These are phyloP conservation scores for Alternaria viburni DNA, from an alignment of 2,329 filamentous ascomycete species.

Conservation along the genomic window DNA sequence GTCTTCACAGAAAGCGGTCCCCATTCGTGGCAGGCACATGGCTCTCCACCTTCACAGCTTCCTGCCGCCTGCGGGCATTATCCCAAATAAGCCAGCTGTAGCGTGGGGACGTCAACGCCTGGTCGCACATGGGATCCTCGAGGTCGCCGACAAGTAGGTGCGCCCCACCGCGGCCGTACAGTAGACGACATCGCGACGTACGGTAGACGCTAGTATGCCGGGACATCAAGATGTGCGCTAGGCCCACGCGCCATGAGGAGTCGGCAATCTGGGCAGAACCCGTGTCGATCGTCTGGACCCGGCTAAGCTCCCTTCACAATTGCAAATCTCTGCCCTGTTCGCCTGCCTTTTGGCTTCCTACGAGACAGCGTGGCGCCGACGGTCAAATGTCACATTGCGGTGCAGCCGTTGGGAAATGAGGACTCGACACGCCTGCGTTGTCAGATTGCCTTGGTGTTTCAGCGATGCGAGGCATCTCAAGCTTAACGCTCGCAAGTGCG, in stretches of 20 bases:
- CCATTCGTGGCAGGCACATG: constrained; percentile 7
- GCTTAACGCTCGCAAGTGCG: constrained; percentile 5
- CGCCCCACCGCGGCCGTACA: constrained; percentile 5
- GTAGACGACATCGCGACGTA: background rate
- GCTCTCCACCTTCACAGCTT: constrained; percentile 4
- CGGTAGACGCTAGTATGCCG: background rate
- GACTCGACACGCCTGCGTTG: constrained; percentile 7
- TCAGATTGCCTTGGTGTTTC: background rate
- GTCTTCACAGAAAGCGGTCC: background rate
- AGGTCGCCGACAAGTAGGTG: constrained; percentile 22
- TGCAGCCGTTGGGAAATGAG: constrained; percentile 7
- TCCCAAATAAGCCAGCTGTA: constrained; percentile 12
- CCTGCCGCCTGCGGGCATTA: constrained; percentile 5
- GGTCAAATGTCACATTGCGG: constrained; percentile 8
- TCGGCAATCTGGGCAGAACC: constrained; percentile 31
- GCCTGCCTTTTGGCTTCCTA: background rate
- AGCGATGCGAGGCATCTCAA: background rate
- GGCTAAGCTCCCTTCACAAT: constrained; percentile 7
- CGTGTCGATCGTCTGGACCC: constrained; percentile 25
- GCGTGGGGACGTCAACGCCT: constrained; percentile 16
- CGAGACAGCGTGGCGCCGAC: constrained; percentile 1
- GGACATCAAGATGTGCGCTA: constrained; percentile 3
- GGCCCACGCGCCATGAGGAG: constrained; percentile 8
- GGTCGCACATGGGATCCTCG: constrained; percentile 28
- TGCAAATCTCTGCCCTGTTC: constrained; percentile 18